phyloP scores from a whole-genome alignment of 257 asterid genomes.

The Fraxinus quadrangulata region DNA sequence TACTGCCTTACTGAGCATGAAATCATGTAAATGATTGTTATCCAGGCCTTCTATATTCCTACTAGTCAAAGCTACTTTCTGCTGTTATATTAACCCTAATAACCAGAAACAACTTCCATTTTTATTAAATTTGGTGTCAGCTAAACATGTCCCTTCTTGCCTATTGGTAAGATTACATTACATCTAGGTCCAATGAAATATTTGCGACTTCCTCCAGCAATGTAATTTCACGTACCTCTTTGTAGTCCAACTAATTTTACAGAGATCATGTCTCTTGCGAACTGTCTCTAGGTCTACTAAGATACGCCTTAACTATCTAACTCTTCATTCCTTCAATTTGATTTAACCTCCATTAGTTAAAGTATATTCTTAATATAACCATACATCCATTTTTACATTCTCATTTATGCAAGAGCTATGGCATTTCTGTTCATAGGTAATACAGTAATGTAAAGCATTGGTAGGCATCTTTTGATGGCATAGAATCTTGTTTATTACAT shows the following conservation, averaged over 20 bases:
- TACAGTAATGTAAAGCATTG: not conserved
- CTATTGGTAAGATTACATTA: not conserved
- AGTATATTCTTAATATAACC: not conserved
- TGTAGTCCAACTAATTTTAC: not conserved
- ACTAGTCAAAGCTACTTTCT: not conserved
- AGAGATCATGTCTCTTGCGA: not conserved
- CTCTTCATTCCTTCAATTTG: not conserved
- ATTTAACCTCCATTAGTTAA: not conserved
- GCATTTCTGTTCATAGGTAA: not conserved
- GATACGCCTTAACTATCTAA: not conserved
- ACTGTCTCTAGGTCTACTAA: not conserved
- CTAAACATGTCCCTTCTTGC: not conserved
- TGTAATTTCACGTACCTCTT: not conserved
- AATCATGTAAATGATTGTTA: not conserved
- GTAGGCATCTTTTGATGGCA: not conserved
- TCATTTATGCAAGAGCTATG: not conserved
- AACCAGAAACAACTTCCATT: not conserved
- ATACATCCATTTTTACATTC: not conserved
- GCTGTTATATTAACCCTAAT: not conserved
- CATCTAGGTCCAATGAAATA: not conserved
- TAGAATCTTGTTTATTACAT: not conserved
- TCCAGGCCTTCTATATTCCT: not conserved
- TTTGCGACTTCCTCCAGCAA: not conserved
- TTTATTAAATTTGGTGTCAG: not conserved
- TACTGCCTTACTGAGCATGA: not conserved